Evolutionary conservation across 2,329 filamentous ascomycete species (phyloP).

Genomic region (Phyllosticta citriasiana): DNA sequence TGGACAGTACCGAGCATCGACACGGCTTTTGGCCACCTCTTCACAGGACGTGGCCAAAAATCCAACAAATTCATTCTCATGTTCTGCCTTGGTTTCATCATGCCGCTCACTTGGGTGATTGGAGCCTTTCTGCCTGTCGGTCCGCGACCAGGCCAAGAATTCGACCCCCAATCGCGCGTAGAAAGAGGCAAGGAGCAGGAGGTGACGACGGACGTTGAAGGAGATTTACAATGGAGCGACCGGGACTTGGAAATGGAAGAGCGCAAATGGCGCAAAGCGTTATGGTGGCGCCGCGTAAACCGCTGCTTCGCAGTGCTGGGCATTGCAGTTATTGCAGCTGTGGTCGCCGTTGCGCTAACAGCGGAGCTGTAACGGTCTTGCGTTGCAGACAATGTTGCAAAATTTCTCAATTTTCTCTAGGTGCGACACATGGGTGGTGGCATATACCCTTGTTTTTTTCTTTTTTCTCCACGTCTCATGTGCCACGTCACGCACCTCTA

Average conservation of each 20-base stretch:
- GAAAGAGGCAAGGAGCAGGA: constrained; percentile 1
- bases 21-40: constrained; percentile 1
- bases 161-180: neutral
- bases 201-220: neutral
- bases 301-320: constrained; percentile 1
- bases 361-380: neutral
- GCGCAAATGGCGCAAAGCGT: constrained; percentile 2
- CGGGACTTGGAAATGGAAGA: constrained; percentile 3
- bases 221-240: constrained; percentile 3
- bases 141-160: neutral
- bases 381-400: neutral
- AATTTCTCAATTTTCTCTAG: neutral
- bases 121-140: constrained; percentile 4
- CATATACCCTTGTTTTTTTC: neutral
- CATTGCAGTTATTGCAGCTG: neutral
- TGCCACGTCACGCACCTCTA: neutral
- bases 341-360: constrained; percentile 1
- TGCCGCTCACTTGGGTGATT: constrained; percentile 8
- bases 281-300: constrained; percentile 8
- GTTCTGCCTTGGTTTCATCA: constrained; percentile 5
- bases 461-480: neutral
- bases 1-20: constrained; percentile 7
- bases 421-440: neutral
- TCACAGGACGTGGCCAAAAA: neutral
- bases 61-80: constrained; percentile 5